Base-by-base conservation (phyloP, 2,329 filamentous ascomycete species). In the Fusarium staphyleae region DNA sequence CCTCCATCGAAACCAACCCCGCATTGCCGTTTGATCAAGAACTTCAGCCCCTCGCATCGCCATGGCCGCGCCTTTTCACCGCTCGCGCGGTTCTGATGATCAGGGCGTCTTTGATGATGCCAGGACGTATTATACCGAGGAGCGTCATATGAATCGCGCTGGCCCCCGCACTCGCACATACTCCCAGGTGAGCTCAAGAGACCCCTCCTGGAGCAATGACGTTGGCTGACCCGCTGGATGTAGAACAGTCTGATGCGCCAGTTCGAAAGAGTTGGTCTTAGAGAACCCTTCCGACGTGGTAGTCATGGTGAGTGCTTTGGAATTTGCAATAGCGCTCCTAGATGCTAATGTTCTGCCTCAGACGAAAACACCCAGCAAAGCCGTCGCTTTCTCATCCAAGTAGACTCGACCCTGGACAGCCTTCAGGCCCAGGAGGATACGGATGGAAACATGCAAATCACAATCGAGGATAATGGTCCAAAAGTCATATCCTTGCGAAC, bases 401-500 rank as follows among this genome's bases (percentile, higher is more conserved):
- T 98, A 67, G 89, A 96, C 41, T 80, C 85, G 16, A 97, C 93
- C 1, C 81, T 96, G 51, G 83, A 92, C 69, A 87, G 84, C 53
- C 81, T 99, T 36, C 81, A 91, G 57, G 85, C 86, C 30, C 89
- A 93, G 63, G 95, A 99, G 74, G 95, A 99, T 70, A 96, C 93
- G 24, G 93, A 99, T 74, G 81, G 85, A 50, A 97, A 99, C 74
- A 90, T 91, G 81, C 93, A 98, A 74, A 99, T 99, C 72, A 99
- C 95, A 24, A 96, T 98, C 66, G 95, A 98, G 70, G 95, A 99
- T 75, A 84, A 85, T 60, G 95, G 95, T 0, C 93, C 95, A 42
- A 99, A 98, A 82, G 88, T 91, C 37, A 82, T 97, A 48, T 88
- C 89, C 30, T 79, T 98, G 30, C 89, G 91, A 60, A 97, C 93